These are phyloP conservation scores for Penicillium cosmopolitanum DNA, from an alignment of 495 filamentous ascomycete species.

Conservation along the genomic window DNA sequence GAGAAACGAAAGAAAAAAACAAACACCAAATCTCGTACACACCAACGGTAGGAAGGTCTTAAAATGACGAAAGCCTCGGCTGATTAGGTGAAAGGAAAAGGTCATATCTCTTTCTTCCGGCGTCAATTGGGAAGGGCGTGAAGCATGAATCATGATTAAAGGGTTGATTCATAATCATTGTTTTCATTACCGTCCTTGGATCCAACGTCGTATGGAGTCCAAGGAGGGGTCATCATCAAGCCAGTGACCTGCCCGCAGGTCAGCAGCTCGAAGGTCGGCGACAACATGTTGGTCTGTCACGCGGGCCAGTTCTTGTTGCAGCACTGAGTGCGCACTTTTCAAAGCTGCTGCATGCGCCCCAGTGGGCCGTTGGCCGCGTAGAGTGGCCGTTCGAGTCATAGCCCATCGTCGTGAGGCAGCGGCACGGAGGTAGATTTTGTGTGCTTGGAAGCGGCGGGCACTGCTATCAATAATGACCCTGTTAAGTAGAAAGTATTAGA, in stretches of 20 bases:
- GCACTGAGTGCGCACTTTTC: conserved; percentile 57
- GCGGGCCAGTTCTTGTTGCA: conserved; percentile 64
- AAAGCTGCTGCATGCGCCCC: conserved; percentile 61
- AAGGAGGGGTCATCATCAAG: conserved; percentile 69
- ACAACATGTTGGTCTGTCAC: conserved; percentile 71
- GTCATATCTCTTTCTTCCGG: conserved; percentile 3
- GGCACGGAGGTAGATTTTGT: conserved; percentile 81
- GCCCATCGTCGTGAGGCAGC: conserved; percentile 80
- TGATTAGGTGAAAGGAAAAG: background rate
- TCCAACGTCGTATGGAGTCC: conserved; percentile 48
- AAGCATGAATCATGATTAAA: background rate
- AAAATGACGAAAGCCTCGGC: conserved; percentile 1
- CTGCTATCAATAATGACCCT: conserved; percentile 80
- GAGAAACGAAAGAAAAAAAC: background rate
- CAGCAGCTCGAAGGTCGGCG: conserved; percentile 64
- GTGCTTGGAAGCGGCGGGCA: conserved; percentile 79
- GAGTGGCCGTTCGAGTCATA: conserved; percentile 67
- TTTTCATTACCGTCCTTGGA: conserved; percentile 35
- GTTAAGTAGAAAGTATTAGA: background rate
- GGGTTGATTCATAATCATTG: conserved; percentile 9
- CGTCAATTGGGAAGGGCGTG: background rate
- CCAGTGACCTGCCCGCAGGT: conserved; percentile 72
- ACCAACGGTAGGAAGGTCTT: background rate
- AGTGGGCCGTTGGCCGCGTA: conserved; percentile 66
- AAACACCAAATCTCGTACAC: conserved; percentile 7